Base-by-base conservation (phyloP, 495 filamentous ascomycete species). In the Neurospora africana region DNA sequence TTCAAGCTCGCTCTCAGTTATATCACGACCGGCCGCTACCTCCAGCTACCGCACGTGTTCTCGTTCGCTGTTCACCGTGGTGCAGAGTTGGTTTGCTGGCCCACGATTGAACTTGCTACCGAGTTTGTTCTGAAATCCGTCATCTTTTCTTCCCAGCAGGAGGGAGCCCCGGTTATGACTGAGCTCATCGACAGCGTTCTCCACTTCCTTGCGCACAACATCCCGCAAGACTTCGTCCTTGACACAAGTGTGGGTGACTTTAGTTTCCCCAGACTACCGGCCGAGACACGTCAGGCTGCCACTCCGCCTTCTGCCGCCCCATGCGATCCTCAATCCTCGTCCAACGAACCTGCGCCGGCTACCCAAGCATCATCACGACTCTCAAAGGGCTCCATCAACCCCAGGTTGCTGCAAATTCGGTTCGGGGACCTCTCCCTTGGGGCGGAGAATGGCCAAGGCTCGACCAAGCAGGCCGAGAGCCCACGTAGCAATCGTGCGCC, bases 371-470 rank as follows among this genome's bases (percentile, higher is more conserved):
- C 84, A 86, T 65, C 53, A 65, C 27, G 27, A 17, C 27, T 65
- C 23, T 65, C 53, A 17, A 65, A 65, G 53, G 53, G 53, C 15
- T 65, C 27, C 13, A 65, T 65, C 53, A 65, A 65, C 15, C 53
- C 53, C 53, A 65, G 53, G 27, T 78, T 91, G 7, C 87, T 87
- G 69, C 80, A 80, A 68, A 91, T 92, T 76, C 86, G 86, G 73
- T 92, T 92, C 74, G 90, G 90, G 11, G 89, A 92, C 72, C 78
- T 87, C 9, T 82, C 87, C 1, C 27, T 65, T 15, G 53, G 53
- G 17, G 10, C 69, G 27, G 67, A 69, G 38, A 37, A 41, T 33
- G 19, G 70, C 7, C 68, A 41, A 9, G 53, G 53, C 17, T 65
- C 53, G 5, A 19, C 33, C 38, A 65, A 33, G 53, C 53, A 33